Conservation (phyloP, 768 basidiomycete species). For the Pisolithus tinctorius region DNA sequence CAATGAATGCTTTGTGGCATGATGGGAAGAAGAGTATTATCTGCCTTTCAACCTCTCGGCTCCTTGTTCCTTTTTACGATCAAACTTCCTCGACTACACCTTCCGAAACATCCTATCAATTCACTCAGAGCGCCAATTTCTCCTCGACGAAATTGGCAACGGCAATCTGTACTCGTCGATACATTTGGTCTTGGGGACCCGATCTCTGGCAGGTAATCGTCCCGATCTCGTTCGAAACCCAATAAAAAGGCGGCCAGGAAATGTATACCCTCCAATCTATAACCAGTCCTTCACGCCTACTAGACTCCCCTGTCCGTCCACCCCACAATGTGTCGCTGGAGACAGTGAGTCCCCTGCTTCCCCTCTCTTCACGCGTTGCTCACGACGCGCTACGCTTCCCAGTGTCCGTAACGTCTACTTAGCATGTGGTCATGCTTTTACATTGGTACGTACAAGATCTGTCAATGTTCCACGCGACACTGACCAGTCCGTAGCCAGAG, state of each 20-base stretch:
- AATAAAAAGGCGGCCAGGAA: slow-evolving; percentile 21
- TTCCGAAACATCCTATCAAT: slow-evolving; percentile 31
- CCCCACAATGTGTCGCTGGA: slow-evolving; percentile 43
- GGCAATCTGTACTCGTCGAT: slow-evolving; percentile 22
- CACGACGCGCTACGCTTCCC: neutral
- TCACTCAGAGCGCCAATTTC: slow-evolving; percentile 23
- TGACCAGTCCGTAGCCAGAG: slow-evolving; percentile 28
- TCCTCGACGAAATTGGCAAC: slow-evolving; percentile 20
- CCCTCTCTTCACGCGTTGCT: neutral
- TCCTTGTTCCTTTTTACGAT: slow-evolving; percentile 22
- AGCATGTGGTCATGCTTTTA: slow-evolving; percentile 43
- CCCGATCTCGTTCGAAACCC: slow-evolving; percentile 20
- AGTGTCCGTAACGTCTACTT: slow-evolving; percentile 44
- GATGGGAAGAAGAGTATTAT: slow-evolving; percentile 2
- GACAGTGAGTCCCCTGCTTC: slow-evolving; percentile 37
- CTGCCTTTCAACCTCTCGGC: slow-evolving; percentile 11
- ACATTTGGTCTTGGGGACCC: neutral
- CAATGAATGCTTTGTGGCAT: neutral
- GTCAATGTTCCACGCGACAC: neutral
- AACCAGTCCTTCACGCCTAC: neutral
- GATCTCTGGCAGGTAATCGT: slow-evolving; percentile 10
- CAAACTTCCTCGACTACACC: slow-evolving; percentile 32
- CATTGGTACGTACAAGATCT: slow-evolving; percentile 27
- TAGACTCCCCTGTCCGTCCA: neutral
- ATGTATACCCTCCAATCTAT: slow-evolving; percentile 8